Evolutionary conservation across 257 asterid species (phyloP), one percentile per base, ranked within the genome.

Genomic region (Fraxinus excelsior): DNA sequence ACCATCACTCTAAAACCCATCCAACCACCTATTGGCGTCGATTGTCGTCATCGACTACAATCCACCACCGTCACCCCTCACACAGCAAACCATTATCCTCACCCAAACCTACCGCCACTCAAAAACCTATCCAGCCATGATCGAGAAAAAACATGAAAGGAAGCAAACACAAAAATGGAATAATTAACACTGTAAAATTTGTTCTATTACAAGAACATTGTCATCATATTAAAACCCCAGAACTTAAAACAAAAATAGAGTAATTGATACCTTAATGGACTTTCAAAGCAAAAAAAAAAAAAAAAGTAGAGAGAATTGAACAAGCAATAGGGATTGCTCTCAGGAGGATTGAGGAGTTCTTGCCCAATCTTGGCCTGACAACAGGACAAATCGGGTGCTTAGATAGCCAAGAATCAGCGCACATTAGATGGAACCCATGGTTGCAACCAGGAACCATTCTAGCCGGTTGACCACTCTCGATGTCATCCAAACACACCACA

Each of bases 331-430:
- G 92, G 93, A 58, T 67, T 80, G 56, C 19, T 78, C 69, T 88
- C 84, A 23, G 90, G 78, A 2, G 90, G 89, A 67, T 82, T 42
- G 38, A 91, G 76, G 3, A 91, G 35, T 13, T 87, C 91, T 0
- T 91, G 88, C 75, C 70, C 88, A 29, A 94, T 84, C 28, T 84
- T 87, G 11, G 91, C 83, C 79, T 97, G 77, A 62, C 98, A 66
- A 94, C 84, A 0, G 98, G 98, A 78, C 98, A 94, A 31, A 84
- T 73, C 1, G 92, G 71, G 60, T 86, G 83, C 62, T 84, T 88
- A 1, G 97, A 84, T 29, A 94, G 88, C 98, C 98, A 94, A 0
- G 91, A 83, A 68, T 94, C 97, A 31, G 89, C 97, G 74, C 98
- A 94, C 70, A 83, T 84, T 3, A 88, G 37, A 72, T 94, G 98